Base-by-base conservation (phyloP, 768 basidiomycete species). In the Suillus variegatus region DNA sequence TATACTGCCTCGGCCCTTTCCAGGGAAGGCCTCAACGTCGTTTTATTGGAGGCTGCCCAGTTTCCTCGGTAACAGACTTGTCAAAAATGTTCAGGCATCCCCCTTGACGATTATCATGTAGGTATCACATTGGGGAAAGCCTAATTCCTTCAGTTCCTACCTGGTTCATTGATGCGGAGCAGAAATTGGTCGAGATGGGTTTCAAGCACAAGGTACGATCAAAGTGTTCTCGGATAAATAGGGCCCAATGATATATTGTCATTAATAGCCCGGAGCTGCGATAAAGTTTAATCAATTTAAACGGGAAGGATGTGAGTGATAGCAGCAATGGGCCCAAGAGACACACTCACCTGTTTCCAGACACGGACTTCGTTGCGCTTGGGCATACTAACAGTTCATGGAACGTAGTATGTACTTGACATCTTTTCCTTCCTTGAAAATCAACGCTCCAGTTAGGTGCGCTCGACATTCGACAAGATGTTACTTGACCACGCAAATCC, bases 381-480 rank as follows among this genome's bases (percentile, higher is more conserved):
- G 84, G 85, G 62, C 80, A 80, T 8, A 69, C 74, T 1, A 86
- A 87, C 64, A 75, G 73, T 57, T 76, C 88, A 0, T 89, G 87
- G 87, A 89, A 90, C 70, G 86, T 90, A 65, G 86, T 85, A 64
- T 64, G 85, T 81, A 38, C 46, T 40, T 20, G 32, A 25, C 13
- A 32, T 38, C 22, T 25, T 13, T 46, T 44, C 6, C 7, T 25
- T 22, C 56, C 49, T 16, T 36, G 18, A n/a, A 46, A 28, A 20
- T 9, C 14, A 58, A 46, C 28, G 35, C 36, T 41, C 18, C 35
- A 16, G 40, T 6, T 56, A 87, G 86, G 77, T 82, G 41, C 85
- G 88, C 44, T 80, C 87, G 3, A 84, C 88, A 67, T 84, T 85
- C 54, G 88, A 90, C 70, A 76, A 85, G 12, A 67, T 90, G 36